phyloP scores from a whole-genome alignment of 164 flowering plant genomes.

The Magnolia changhungtana region DNA sequence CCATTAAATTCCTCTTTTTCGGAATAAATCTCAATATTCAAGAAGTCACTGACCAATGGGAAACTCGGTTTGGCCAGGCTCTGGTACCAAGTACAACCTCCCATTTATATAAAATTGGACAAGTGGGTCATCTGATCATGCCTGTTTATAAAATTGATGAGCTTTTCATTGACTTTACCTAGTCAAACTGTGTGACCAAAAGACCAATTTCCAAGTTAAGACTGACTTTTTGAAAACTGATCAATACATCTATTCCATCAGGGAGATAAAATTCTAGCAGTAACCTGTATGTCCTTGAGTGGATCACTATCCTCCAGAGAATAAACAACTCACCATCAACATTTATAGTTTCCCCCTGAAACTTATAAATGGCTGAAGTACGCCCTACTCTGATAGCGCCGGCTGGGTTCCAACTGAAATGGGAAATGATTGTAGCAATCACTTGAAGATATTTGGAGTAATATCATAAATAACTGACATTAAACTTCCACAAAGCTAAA shows the following conservation, averaged over 20 bases:
- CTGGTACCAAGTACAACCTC: no score
- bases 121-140: no score
- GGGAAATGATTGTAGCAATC: not conserved
- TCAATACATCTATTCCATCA: not conserved
- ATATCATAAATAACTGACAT: conserved; percentile 6
- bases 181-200: not conserved
- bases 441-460: not conserved
- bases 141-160: not conserved
- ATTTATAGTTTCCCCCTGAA: conserved; percentile 57
- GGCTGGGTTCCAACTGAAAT: conserved; percentile 93
- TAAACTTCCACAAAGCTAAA: conserved; percentile 3
- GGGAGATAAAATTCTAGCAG: not conserved
- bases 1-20: no score
- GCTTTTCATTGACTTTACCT: not conserved
- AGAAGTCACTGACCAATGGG: no score
- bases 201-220: not conserved
- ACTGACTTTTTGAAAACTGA: not conserved
- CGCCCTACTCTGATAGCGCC: conserved; percentile 90
- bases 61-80: no score
- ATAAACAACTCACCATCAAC: conserved; percentile 57
- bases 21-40: no score
- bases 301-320: not conserved
- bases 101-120: no score
- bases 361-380: conserved; percentile 75
- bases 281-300: not conserved